phyloP scores from a whole-genome alignment of 2,329 filamentous ascomycete genomes.

The Karstenula rhodostoma region DNA sequence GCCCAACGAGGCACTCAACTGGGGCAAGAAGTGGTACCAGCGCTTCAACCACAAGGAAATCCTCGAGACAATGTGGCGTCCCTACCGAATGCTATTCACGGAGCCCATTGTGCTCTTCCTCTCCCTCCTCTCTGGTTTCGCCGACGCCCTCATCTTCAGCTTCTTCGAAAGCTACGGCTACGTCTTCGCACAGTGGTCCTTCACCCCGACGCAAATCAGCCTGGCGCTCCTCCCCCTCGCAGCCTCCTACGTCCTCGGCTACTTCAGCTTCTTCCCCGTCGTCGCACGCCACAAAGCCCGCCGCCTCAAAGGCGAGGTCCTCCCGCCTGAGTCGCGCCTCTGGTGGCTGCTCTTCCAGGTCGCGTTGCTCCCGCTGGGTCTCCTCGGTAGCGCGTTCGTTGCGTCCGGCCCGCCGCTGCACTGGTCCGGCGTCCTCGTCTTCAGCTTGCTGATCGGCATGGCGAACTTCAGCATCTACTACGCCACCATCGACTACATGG shows the following conservation, averaged over 20 bases:
- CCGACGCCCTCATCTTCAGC: slow-evolving; percentile 80
- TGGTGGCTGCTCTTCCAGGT: slow-evolving; percentile 70
- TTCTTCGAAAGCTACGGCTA: slow-evolving; percentile 74
- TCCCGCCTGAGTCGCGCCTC: slow-evolving; percentile 71
- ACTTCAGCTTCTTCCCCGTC: slow-evolving; percentile 63
- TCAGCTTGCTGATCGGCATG: slow-evolving; percentile 64
- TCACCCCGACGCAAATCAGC: slow-evolving; percentile 65
- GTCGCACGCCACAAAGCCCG: slow-evolving; percentile 59
- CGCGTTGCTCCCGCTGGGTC: slow-evolving; percentile 68
- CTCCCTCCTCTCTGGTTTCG: slow-evolving; percentile 76
- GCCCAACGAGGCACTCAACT: slow-evolving; percentile 66
- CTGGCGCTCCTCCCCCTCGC: slow-evolving; percentile 67
- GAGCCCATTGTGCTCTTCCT: slow-evolving; percentile 77
- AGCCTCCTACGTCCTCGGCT: slow-evolving; percentile 70
- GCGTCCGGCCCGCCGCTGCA: slow-evolving; percentile 66
- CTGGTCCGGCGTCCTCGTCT: slow-evolving; percentile 67
- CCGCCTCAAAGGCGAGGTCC: slow-evolving; percentile 53
- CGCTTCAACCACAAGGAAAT: slow-evolving; percentile 54
- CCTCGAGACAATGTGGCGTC: slow-evolving; percentile 63
- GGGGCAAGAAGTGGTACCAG: slow-evolving; percentile 17
- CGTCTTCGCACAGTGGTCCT: slow-evolving; percentile 72
- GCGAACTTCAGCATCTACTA: slow-evolving; percentile 76
- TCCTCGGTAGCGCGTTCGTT: slow-evolving; percentile 72
- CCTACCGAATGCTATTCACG: slow-evolving; percentile 76
- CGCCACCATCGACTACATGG: slow-evolving; percentile 81